phyloP scores from a whole-genome alignment of 2,329 filamentous ascomycete genomes.

The Ophiostoma ulmi region DNA sequence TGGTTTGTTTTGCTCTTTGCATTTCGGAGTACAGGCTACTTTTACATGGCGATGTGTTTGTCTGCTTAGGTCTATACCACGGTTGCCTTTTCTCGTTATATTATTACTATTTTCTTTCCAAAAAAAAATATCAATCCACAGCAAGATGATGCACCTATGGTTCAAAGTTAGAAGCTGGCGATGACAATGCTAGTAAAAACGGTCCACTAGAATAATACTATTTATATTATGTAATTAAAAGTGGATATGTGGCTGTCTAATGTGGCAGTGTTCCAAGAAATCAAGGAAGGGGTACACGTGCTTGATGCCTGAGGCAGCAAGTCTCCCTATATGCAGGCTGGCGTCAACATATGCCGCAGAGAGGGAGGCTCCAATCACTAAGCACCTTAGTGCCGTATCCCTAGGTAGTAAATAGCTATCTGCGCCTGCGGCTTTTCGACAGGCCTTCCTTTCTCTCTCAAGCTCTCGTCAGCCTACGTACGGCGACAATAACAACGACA shows the following conservation, averaged over 20 bases:
- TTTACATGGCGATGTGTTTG: neutral
- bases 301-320: slow-evolving; percentile 26
- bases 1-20: neutral
- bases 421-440: slow-evolving; percentile 22
- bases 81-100: neutral
- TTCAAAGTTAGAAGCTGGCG: neutral
- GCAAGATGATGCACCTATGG: neutral
- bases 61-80: slow-evolving; percentile 1
- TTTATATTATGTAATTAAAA: neutral
- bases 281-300: slow-evolving; percentile 9
- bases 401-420: slow-evolving; percentile 21
- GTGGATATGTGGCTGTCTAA: slow-evolving; percentile 1
- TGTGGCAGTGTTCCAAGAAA: neutral
- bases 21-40: neutral
- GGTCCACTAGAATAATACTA: slow-evolving; percentile 6
- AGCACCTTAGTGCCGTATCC: slow-evolving; percentile 9
- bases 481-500: slow-evolving; percentile 17
- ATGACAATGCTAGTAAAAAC: neutral
- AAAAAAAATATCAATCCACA: neutral
- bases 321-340: slow-evolving; percentile 10
- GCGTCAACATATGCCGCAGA: slow-evolving; percentile 27
- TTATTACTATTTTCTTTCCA: neutral
- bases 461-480: slow-evolving; percentile 23
- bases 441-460: slow-evolving; percentile 8
- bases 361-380: slow-evolving; percentile 23